Conservation (phyloP, 2,329 filamentous ascomycete genomes). For the Nothopassalora personata region DNA sequence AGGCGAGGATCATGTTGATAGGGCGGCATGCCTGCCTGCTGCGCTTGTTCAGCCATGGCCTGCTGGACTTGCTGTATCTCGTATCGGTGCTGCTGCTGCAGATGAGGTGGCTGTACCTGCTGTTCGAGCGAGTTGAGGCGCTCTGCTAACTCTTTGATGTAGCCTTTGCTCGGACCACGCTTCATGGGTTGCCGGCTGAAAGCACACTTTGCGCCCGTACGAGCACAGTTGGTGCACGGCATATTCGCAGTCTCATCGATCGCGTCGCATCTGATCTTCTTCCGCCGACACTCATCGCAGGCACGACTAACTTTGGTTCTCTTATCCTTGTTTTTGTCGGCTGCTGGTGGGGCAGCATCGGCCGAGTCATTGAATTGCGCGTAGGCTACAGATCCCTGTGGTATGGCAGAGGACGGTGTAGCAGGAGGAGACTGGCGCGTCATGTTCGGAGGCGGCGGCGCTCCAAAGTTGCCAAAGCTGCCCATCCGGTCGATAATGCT, state of each 20-base stretch:
- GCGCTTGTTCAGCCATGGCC: conserved; percentile 22
- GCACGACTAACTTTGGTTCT: conserved; percentile 81
- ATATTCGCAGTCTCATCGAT: conserved; percentile 66
- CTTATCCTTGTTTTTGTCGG: conserved; percentile 44
- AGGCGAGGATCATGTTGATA: conserved; percentile 14
- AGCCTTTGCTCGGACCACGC: conserved; percentile 78
- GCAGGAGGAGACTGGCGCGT: conserved; percentile 7
- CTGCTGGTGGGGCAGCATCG: conserved; percentile 12
- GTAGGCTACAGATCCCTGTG: conserved; percentile 19
- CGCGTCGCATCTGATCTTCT: conserved; percentile 85
- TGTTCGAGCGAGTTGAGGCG: conserved; percentile 77
- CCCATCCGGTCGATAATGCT: background rate
- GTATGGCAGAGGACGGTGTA: background rate
- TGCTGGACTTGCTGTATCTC: conserved; percentile 31
- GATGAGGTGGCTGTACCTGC: conserved; percentile 49
- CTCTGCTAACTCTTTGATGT: conserved; percentile 88
- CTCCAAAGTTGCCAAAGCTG: conserved; percentile 15
- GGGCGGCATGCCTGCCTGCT: conserved; percentile 8
- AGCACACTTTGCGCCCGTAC: conserved; percentile 69
- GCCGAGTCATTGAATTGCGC: conserved; percentile 19
- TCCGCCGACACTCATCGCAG: conserved; percentile 82
- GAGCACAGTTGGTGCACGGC: conserved; percentile 74
- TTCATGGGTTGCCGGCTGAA: conserved; percentile 84
- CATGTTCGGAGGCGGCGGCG: conserved; percentile 8
- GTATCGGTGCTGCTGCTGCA: conserved; percentile 26